Conservation (phyloP, 2,329 filamentous ascomycete genomes). For the Gnomoniopsis sp. region DNA sequence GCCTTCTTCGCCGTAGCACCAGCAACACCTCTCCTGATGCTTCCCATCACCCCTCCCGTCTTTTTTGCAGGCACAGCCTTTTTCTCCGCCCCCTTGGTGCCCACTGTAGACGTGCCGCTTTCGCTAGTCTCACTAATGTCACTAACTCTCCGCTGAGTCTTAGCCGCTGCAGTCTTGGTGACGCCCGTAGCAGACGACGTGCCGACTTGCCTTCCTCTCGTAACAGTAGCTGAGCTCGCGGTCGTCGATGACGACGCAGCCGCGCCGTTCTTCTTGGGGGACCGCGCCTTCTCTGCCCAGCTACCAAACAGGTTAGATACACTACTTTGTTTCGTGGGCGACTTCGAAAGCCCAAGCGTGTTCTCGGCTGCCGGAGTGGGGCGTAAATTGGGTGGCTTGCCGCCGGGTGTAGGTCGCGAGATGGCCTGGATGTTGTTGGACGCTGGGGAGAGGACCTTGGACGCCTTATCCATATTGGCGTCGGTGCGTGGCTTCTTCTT, state of each 20-base stretch:
- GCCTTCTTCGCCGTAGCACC: constrained; percentile 48
- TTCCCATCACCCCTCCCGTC: constrained; percentile 44
- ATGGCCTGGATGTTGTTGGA: constrained; percentile 74
- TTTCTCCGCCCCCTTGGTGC: constrained; percentile 48
- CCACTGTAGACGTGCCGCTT: constrained; percentile 61
- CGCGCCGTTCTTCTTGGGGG: constrained; percentile 39
- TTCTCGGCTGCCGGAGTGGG: constrained; percentile 55
- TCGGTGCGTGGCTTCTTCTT: constrained; percentile 63
- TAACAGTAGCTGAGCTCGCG: constrained; percentile 34
- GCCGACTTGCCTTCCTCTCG: constrained; percentile 11
- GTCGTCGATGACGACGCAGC: constrained; percentile 29
- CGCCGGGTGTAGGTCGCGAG: constrained; percentile 51
- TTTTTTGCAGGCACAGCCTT: constrained; percentile 40
- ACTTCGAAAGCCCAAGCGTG: constrained; percentile 55
- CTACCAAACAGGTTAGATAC: constrained; percentile 46
- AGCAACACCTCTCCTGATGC: constrained; percentile 50
- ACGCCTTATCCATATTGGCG: constrained; percentile 36
- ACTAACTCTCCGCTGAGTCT: constrained; percentile 52
- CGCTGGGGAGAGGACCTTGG: constrained; percentile 73
- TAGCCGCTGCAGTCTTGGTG: constrained; percentile 33
- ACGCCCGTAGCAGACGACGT: constrained; percentile 31
- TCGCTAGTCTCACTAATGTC: constrained; percentile 62
- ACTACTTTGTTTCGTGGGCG: constrained; percentile 56
- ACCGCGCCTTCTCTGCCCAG: constrained; percentile 61
- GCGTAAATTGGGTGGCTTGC: constrained; percentile 55